Conservation (phyloP, 805 yeast genomes). For the Tetrapisispora iriomotensis region DNA sequence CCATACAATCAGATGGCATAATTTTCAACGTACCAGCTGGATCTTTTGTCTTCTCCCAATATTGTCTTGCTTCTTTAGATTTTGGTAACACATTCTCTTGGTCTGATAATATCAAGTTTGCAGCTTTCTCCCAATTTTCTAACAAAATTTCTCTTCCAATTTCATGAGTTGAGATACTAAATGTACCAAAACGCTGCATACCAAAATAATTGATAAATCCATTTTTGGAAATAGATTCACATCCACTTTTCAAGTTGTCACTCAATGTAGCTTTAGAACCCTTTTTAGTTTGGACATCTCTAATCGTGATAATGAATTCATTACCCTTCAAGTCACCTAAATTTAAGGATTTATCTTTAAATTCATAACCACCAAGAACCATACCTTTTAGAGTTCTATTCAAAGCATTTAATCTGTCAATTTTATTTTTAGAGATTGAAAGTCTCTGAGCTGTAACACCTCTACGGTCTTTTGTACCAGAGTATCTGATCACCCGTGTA, state of each 20-base stretch:
- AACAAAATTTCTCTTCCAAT: conserved; percentile 66
- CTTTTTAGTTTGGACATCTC: conserved; percentile 46
- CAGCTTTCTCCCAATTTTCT: conserved; percentile 73
- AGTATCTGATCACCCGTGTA: conserved; percentile 61
- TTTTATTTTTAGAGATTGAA: conserved; percentile 57
- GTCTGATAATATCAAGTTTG: conserved; percentile 67
- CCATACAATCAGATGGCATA: conserved; percentile 85
- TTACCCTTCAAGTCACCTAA: conserved; percentile 86
- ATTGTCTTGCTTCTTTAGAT: conserved; percentile 68
- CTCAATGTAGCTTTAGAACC: conserved; percentile 32
- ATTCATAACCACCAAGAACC: conserved; percentile 68
- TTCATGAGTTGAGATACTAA: conserved; percentile 81
- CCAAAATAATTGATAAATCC: conserved; percentile 95
- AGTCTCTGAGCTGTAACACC: conserved; percentile 87
- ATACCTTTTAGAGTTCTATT: conserved; percentile 72
- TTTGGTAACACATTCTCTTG: conserved; percentile 80
- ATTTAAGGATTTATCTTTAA: conserved; percentile 48
- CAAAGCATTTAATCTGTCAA: conserved; percentile 64
- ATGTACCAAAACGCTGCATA: conserved; percentile 98
- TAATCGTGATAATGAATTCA: conserved; percentile 74
- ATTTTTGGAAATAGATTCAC: conserved; percentile 45
- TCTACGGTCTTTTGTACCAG: conserved; percentile 95
- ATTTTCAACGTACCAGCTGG: conserved; percentile 52
- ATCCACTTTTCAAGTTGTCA: conserved; percentile 39
- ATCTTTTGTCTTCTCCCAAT: conserved; percentile 69